Conservation (phyloP, 768 basidiomycete species). For the Boletus huronensis region DNA sequence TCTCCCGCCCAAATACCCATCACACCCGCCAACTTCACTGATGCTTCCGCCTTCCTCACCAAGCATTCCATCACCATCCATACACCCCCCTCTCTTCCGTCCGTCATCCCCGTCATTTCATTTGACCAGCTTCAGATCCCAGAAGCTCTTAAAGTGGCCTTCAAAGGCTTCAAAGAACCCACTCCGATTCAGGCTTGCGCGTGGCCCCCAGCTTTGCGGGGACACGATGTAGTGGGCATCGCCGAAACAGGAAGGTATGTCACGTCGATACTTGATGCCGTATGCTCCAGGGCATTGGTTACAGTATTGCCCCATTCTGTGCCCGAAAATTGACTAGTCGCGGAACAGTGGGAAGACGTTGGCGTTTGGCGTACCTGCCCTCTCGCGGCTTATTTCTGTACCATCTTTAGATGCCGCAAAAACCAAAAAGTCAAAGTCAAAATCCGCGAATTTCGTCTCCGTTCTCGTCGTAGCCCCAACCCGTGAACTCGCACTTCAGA, state of each 20-base stretch:
- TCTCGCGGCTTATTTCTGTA: conserved; percentile 57
- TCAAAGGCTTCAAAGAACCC: conserved; percentile 76
- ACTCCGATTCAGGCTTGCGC: conserved; percentile 95
- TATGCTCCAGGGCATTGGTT: background rate
- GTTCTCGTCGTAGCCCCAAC: conserved; percentile 91
- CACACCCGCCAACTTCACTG: conserved; percentile 24
- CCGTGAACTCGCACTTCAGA: conserved; percentile 94
- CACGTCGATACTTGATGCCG: background rate
- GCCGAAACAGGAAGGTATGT: conserved; percentile 89
- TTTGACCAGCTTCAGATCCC: conserved; percentile 76
- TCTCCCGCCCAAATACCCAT: conserved; percentile 13
- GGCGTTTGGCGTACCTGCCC: conserved; percentile 91
- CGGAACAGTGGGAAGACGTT: conserved; percentile 84
- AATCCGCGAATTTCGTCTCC: conserved; percentile 39
- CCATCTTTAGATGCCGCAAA: conserved; percentile 18
- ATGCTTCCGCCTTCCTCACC: conserved; percentile 60
- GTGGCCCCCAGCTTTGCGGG: conserved; percentile 84
- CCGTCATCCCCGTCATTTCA: conserved; percentile 62
- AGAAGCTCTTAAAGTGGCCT: conserved; percentile 53
- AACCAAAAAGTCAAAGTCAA: conserved; percentile 29
- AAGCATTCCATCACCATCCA: conserved; percentile 75
- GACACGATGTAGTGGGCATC: conserved; percentile 89
- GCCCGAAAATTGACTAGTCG: background rate
- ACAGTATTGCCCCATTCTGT: background rate
- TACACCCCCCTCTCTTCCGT: conserved; percentile 41